Percentiles rank a stretch among this genome's conserved stretches.
These are phyloP conservation scores for Amborella trichopoda DNA, from an alignment of 164 flowering plant species.

Conservation along the genomic window DNA sequence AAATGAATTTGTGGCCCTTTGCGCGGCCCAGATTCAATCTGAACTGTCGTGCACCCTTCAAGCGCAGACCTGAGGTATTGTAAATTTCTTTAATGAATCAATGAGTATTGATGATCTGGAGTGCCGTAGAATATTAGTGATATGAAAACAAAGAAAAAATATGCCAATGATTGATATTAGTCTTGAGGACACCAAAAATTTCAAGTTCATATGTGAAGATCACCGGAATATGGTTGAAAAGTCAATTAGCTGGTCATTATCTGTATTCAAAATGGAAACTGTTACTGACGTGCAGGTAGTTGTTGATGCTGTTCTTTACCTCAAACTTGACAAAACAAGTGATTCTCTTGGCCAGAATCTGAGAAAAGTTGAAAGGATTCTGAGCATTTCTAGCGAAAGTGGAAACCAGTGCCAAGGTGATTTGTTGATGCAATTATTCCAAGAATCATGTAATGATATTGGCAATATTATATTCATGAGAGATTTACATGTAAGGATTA, in stretches of 20 bases:
- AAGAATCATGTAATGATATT: conserved; percentile 30
- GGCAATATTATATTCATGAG: conserved; percentile 45
- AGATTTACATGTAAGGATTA: conserved; percentile 52
- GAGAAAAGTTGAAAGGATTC: conserved; percentile 27
- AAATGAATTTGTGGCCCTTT: too few relatives aligned
- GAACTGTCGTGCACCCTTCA: too few relatives aligned
- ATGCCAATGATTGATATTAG: not conserved
- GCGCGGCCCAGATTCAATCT: too few relatives aligned
- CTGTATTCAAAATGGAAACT: not conserved
- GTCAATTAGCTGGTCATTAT: not conserved
- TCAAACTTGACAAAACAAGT: conserved; percentile 6
- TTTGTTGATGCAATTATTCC: conserved; percentile 21
- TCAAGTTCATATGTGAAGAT: not conserved
- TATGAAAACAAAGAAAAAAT: not conserved
- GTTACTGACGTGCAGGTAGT: conserved; percentile 37
- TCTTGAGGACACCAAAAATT: not conserved
- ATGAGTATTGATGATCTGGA: not conserved
- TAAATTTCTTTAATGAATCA: too few relatives aligned
- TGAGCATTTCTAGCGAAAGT: conserved; percentile 26
- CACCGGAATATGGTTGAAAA: not conserved
- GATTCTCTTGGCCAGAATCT: conserved; percentile 13
- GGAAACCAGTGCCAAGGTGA: conserved; percentile 14
- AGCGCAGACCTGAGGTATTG: too few relatives aligned
- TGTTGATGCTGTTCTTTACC: conserved; percentile 24
- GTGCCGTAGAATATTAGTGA: not conserved